Evolutionary conservation across 2,329 filamentous ascomycete genomes (phyloP), one percentile per base, ranked within the genome.

Genomic region (Claviceps pusilla): DNA sequence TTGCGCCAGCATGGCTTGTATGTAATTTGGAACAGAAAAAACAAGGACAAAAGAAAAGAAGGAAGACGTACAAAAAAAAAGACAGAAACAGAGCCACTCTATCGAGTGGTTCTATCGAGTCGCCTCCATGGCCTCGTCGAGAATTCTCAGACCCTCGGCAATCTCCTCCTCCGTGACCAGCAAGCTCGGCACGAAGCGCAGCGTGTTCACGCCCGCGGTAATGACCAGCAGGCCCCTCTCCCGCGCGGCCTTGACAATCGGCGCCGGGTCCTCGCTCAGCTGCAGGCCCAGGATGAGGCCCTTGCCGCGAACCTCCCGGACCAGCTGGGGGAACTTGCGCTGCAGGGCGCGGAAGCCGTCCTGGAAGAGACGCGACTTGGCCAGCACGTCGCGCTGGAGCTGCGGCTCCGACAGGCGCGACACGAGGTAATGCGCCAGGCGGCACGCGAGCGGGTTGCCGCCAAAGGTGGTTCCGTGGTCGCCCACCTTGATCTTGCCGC

Each of bases 391-490:
- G 48, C 76, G 70, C 64, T 91, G 86, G 51, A 97, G 74, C 51
- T 78, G 73, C 0, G 81, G 75, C 31, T 89, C 82, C 0, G 87
- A 77, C 5, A 98, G 78, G 29, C 88, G 81, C 37, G 76, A 77
- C 55, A 98, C 82, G 56, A 96, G 86, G 71, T 95, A 82, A 66
- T 95, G 87, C 7, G 87, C 93, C 9, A 97, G 73, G 37, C 89
- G 81, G 64, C 82, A 88, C 2, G 86, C 89, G 43, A 96, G 77
- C 7, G 90, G 90, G 72, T 95, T 96, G 45, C 90, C 90, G 54
- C 90, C 90, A 63, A 95, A 96, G 0, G 90, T 96, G 16, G 90
- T 96, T 51, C 90, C 90, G 70, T 96, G 90, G 68, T 96, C 90
- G 56, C 90, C 88, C 11, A 69, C 70, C 60, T 68, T 66, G 58